Evolutionary conservation across 306 rosid species (phyloP), one percentile per base, ranked within the genome.

Genomic region (Astragalus membranaceus): DNA sequence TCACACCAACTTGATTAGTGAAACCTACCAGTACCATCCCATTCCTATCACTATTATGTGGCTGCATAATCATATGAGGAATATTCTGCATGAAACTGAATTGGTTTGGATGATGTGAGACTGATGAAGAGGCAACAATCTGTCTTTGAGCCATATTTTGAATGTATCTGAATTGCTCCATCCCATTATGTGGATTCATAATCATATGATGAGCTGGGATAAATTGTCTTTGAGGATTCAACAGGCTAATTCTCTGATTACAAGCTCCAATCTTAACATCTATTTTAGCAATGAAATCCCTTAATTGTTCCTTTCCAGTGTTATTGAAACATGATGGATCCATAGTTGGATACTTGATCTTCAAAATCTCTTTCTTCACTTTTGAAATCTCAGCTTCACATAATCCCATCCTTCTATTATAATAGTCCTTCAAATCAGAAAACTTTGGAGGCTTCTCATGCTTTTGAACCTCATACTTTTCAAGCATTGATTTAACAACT

Each of bases 201-300:
- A n/a, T n/a, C n/a, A n/a, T n/a, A n/a, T n/a, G n/a, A n/a, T n/a
- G n/a, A n/a, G n/a, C n/a, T n/a, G n/a, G n/a, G n/a, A n/a, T n/a
- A n/a, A n/a, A n/a, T n/a, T n/a, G n/a, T n/a, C n/a, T n/a, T n/a
- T n/a, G n/a, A n/a, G n/a, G n/a, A n/a, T n/a, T n/a, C n/a, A n/a
- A n/a, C n/a, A 33, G 12, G 6, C 50, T 64, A 16, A 64, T 57
- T 29, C 56, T 52, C 7, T 30, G 10, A 3, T 5, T 20, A 13
- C 68, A 75, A 8, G 15, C 72, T 15, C 43, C 78, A 32, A 74
- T 39, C 26, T 74, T 78, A 3, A 32, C n/a, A 59, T 73, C 75
- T 64, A 82, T 11, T 0, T 5, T 3, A 10, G 15, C 14, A 17
- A 52, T 54, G 1, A 74, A 48, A 30, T 1, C 2, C 13, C 23